Evolutionary conservation across 2,329 filamentous ascomycete species (phyloP).

Genomic region (Chaetomium olivaceum): DNA sequence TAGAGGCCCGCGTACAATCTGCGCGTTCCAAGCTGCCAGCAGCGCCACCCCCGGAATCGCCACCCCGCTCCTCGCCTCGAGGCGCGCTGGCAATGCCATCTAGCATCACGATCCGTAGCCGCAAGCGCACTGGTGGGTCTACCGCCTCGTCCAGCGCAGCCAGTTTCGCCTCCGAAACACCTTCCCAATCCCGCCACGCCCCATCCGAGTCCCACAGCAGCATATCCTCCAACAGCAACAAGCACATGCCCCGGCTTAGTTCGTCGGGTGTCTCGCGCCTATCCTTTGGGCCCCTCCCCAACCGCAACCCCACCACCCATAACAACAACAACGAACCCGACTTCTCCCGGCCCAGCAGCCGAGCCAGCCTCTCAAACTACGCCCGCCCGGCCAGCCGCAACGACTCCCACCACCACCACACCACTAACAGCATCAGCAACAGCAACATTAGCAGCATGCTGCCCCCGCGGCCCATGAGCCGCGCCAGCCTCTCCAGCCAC

Average conservation of each 20-base stretch:
- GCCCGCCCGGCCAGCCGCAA: slow-evolving; percentile 56
- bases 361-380: slow-evolving; percentile 62
- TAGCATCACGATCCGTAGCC: slow-evolving; percentile 65
- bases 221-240: slow-evolving; percentile 44
- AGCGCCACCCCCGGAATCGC: slow-evolving; percentile 75
- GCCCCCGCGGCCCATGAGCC: slow-evolving; percentile 62
- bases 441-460: slow-evolving; percentile 43
- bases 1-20: slow-evolving; percentile 90
- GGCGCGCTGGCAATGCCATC: slow-evolving; percentile 51
- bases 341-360: slow-evolving; percentile 70
- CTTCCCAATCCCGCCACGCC: slow-evolving; percentile 43
- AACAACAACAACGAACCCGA: slow-evolving; percentile 35
- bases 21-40: slow-evolving; percentile 89
- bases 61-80: slow-evolving; percentile 78
- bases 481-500: slow-evolving; percentile 60
- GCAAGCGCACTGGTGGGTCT: slow-evolving; percentile 66
- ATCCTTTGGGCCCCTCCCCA: slow-evolving; percentile 63
- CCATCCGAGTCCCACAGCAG: slow-evolving; percentile 37
- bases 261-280: slow-evolving; percentile 63
- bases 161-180: slow-evolving; percentile 50
- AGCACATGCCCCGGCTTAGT: slow-evolving; percentile 60
- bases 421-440: slow-evolving; percentile 3
- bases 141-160: slow-evolving; percentile 48
- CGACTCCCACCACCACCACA: slow-evolving; percentile 38
- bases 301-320: slow-evolving; percentile 48